Base-by-base conservation (phyloP, 352 stramenopile genomes). In the Globisporangium rhizosaccharum region DNA sequence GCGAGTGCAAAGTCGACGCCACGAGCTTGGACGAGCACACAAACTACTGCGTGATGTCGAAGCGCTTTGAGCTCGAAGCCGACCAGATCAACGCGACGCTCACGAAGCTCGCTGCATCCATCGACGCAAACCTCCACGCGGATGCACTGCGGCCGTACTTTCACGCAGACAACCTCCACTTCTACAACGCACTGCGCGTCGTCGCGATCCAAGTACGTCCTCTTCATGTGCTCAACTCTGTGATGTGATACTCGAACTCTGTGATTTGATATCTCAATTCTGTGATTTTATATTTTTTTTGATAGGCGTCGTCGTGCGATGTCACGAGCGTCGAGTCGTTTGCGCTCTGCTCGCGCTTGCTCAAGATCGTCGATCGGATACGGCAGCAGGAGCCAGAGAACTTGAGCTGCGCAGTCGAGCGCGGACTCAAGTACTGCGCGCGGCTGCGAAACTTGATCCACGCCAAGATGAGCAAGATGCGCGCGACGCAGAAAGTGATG, bases 401-500 rank as follows among this genome's bases (percentile, higher is more conserved):
- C 2, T 49, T 62, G 8, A 82, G 74, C 57, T 80, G 75, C 47
- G 72, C 65, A 0, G 62, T 82, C 12, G 78, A 90, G 20, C 66
- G 74, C 12, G 78, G 76, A 0, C 39, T 73, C 37, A 90, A 89
- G 18, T 94, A 83, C 54, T 83, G 68, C 60, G 55, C 56, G 0
- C 73, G 70, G 11, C 71, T 94, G 55, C 76, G 74, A 0, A 84
- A 88, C 56, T 70, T 90, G 57, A 85, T 94, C 39, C 76, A 93
- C 53, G 71, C 76, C n/a, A 94, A 94, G 61, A 94, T 94, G 84
- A 89, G 74, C 62, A 89, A 93, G 57, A 91, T 94, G 78, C 71
- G 83, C 0, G 73, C 76, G 51, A 91, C 85, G 5, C 85, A 94
- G 36, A 94, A 94, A 63, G 69, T 85, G 5, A 74, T 92, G 59